Evolutionary conservation across 169 alveolate genomes (phyloP).

Genomic region (Eimeria zaria): DNA sequence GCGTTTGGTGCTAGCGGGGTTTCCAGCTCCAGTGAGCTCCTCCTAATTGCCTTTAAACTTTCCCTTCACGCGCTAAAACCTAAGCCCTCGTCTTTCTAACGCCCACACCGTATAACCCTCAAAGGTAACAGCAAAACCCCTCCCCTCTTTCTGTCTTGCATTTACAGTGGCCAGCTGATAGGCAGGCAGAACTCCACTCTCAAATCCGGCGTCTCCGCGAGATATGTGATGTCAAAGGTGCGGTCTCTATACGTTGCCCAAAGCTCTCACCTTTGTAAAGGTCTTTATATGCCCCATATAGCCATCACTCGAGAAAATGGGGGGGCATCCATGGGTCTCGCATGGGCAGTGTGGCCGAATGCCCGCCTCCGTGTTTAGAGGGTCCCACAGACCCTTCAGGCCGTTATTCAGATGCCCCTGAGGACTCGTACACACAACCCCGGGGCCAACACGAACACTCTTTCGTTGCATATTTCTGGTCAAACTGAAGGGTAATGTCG

Average conservation of each 20-base stretch:
- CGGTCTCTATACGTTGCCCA: background rate
- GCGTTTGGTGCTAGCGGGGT: slow-evolving; percentile 44
- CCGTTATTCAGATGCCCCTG: background rate
- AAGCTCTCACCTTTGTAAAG: background rate
- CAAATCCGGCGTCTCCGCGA: slow-evolving; percentile 40
- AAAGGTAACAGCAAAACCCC: background rate
- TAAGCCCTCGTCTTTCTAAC: background rate
- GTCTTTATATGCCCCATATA: background rate
- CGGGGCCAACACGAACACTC: background rate
- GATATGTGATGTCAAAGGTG: slow-evolving; percentile 34
- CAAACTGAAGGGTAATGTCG: background rate
- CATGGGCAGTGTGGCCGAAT: background rate
- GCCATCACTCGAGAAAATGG: no score
- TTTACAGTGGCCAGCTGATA: background rate
- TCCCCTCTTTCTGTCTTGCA: background rate
- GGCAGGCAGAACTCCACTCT: slow-evolving; percentile 34
- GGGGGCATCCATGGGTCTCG: background rate
- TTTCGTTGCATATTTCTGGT: background rate
- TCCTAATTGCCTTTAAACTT: background rate
- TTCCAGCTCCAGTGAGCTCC: slow-evolving; percentile 32
- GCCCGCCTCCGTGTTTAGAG: background rate
- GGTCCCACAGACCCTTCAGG: background rate
- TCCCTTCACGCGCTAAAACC: background rate
- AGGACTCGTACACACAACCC: background rate
- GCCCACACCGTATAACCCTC: background rate